Conservation (phyloP, 345 rosid genomes). For the Toxicodendron radicans region DNA sequence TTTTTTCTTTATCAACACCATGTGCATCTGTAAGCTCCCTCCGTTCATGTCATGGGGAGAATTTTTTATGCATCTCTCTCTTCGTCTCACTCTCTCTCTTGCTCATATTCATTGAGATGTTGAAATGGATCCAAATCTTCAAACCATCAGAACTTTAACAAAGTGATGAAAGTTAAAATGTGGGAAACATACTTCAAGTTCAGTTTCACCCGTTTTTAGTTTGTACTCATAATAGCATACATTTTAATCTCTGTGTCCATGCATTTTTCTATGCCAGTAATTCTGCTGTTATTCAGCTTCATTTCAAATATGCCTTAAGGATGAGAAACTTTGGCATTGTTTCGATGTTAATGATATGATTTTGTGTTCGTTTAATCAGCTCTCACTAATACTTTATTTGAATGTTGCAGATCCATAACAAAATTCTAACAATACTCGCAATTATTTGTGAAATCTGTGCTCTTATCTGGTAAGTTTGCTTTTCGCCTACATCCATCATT, state of each 20-base stretch:
- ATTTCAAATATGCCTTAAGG: background rate
- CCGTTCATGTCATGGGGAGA: background rate
- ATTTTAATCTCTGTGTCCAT: background rate
- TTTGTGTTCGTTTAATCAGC: background rate
- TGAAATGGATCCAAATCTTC: background rate
- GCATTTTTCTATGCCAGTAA: background rate
- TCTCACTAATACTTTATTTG: slow-evolving; percentile 12
- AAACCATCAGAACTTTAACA: background rate
- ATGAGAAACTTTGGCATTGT: background rate
- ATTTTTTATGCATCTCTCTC: background rate
- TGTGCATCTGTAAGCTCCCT: background rate
- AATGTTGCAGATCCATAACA: slow-evolving; percentile 74
- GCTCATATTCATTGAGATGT: background rate
- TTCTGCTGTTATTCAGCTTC: background rate
- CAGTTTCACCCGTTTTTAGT: background rate
- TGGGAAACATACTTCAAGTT: background rate
- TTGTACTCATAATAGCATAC: background rate
- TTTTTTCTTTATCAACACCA: background rate
- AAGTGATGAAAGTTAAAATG: background rate
- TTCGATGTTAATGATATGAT: background rate
- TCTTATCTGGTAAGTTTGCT: slow-evolving; percentile 67
- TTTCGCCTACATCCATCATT: background rate
- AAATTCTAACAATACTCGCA: slow-evolving; percentile 70
- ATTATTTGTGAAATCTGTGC: slow-evolving; percentile 86
- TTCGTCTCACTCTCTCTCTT: background rate